Conservation (phyloP, 257 asterid genomes). For the Capsicum chinense region DNA sequence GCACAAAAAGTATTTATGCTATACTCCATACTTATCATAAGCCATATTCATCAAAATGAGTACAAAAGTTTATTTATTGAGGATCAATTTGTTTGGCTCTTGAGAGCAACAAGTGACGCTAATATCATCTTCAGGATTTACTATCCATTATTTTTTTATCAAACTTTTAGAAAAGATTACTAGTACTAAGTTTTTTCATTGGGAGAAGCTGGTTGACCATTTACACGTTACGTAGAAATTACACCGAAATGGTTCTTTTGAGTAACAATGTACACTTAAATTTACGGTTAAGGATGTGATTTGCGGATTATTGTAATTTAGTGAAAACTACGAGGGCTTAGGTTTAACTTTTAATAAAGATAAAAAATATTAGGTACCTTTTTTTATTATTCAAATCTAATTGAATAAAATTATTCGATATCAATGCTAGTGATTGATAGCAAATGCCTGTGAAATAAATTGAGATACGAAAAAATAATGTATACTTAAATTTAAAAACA, state of each 20-base stretch:
- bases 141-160: background rate
- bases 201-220: slow-evolving; percentile 12
- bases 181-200: background rate
- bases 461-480: background rate
- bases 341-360: background rate
- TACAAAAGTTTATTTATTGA: background rate
- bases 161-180: background rate
- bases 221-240: background rate
- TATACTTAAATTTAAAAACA: background rate
- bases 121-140: background rate
- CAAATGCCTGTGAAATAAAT: background rate
- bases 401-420: background rate
- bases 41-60: background rate
- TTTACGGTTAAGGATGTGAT: background rate
- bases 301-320: background rate
- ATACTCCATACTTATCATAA: background rate
- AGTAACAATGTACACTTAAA: background rate
- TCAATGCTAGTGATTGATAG: background rate
- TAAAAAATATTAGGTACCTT: too few species aligned
- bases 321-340: too few species aligned
- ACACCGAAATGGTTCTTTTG: background rate
- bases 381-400: background rate
- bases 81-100: slow-evolving; percentile 5
- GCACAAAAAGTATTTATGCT: background rate
- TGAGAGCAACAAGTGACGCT: background rate